These are phyloP conservation scores for Lepidium campestre DNA, from an alignment of 441 rosid genomes.

Conservation along the genomic window DNA sequence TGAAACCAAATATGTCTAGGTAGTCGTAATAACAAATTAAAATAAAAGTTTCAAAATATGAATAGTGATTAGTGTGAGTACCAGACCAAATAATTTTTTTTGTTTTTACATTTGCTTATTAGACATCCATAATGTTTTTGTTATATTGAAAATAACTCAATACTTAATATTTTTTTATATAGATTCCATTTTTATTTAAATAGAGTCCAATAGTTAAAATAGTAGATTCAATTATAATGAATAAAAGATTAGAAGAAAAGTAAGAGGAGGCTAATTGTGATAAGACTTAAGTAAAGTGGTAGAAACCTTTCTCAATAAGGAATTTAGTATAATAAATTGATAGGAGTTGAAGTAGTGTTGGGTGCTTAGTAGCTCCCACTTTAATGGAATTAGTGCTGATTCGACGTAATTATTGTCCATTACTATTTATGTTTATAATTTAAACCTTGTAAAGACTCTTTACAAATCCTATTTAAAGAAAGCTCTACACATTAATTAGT, in stretches of 20 bases:
- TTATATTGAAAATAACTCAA: background rate
- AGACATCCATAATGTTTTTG: background rate
- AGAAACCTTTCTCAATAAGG: slow-evolving; percentile 19
- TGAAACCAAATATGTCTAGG: background rate
- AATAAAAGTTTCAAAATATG: background rate
- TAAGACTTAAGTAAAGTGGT: slow-evolving; percentile 14
- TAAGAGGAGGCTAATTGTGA: background rate
- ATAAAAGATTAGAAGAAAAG: background rate
- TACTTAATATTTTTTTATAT: background rate
- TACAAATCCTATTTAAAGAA: slow-evolving; percentile 14
- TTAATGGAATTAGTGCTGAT: slow-evolving; percentile 34
- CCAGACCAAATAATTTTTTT: background rate
- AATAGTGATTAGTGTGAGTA: background rate
- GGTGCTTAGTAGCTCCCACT: slow-evolving; percentile 30
- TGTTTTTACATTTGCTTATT: background rate
- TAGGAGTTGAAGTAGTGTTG: slow-evolving; percentile 17
- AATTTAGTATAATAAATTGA: background rate
- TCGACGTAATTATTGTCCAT: slow-evolving; percentile 37
- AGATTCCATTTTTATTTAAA: background rate
- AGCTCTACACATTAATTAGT: slow-evolving; percentile 1
- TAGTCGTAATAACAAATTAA: background rate
- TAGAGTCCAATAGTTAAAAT: background rate
- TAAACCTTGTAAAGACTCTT: slow-evolving; percentile 35
- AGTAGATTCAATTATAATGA: background rate
- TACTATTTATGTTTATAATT: slow-evolving; percentile 1